Percentiles rank a stretch among this genome's conserved stretches.
Evolutionary conservation across 768 basidiomycete genomes (phyloP).

Genomic region (Gelatoporia subvermispora): DNA sequence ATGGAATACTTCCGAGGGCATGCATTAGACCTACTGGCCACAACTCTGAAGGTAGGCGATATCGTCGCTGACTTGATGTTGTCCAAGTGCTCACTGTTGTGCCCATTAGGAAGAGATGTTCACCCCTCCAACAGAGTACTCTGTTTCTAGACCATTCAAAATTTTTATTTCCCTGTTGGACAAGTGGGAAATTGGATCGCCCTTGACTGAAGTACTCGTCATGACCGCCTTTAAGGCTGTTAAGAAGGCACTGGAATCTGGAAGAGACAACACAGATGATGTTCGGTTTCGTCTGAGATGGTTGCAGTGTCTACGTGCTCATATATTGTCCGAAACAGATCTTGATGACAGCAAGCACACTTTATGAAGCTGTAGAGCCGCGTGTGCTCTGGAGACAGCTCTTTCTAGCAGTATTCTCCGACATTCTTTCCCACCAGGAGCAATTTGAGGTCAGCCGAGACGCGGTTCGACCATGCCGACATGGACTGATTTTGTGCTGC

Average conservation of each 20-base stretch:
- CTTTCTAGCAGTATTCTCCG: conserved; percentile 48
- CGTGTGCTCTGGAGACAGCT: conserved; percentile 81
- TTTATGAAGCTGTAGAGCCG: conserved; percentile 93
- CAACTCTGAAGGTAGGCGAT: conserved; percentile 64
- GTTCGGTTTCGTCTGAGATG: conserved; percentile 27
- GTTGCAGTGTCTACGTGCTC: background rate
- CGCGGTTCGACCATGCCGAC: background rate
- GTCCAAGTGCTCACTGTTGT: conserved; percentile 8
- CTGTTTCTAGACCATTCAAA: conserved; percentile 86
- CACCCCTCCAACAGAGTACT: conserved; percentile 62
- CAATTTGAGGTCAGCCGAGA: conserved; percentile 42
- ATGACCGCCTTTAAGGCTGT: conserved; percentile 78
- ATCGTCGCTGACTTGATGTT: conserved; percentile 3
- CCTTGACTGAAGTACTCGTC: conserved; percentile 71
- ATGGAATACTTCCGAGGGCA: conserved; percentile 63
- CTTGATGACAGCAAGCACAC: conserved; percentile 75
- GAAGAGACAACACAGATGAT: conserved; percentile 54
- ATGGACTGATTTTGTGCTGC: background rate
- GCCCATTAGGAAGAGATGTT: conserved; percentile 67
- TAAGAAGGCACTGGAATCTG: conserved; percentile 46
- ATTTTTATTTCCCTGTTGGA: conserved; percentile 93
- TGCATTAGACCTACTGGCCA: conserved; percentile 64
- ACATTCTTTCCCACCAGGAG: conserved; percentile 41
- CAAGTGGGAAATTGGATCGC: conserved; percentile 92
- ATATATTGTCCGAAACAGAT: conserved; percentile 36